Base-by-base conservation (phyloP, 805 yeast genomes). In the Kodamaea kakaduensis region DNA sequence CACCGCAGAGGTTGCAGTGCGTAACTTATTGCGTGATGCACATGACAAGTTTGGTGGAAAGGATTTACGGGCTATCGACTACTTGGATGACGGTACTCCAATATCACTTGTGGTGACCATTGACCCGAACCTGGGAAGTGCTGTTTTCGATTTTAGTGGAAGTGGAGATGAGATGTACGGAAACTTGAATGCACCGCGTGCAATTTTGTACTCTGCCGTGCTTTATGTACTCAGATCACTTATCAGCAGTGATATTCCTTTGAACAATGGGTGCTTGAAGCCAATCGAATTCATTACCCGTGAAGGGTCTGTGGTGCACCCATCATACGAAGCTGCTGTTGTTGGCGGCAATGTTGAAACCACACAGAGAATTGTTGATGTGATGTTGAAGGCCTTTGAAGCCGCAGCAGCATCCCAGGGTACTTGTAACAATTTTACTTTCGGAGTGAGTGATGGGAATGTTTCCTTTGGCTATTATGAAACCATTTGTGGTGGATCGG, bases 371-470 rank as follows among this genome's bases (percentile, higher is more conserved):
- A 78, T 93, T 31, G 88, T 95, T 0, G 97, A 89, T 59, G 90
- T 84, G 2, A 76, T 93, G 25, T 67, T 90, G 51, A 81, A 81
- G 49, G 93, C 97, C 0, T 88, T 93, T 56, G 71, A 75, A 42
- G 87, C 88, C 4, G 84, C 87, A 66, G 97, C 97, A 2, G 96
- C 88, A 45, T 88, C 97, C 1, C 97, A 90, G 61, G 96, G 97
- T 27, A 88, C 93, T 41, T 86, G 96, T 58, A 90, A 93, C 60
- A 93, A 90, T 60, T 77, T 90, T 48, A 89, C 96, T 0, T 90
- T 89, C 65, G 97, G 97, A 16, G 76, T 74, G 17, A 85, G 81
- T 42, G 90, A 87, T 31, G 45, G 47, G 9, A 56, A 61, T 6
- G 69, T 73, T 38, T 87, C 89, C 0, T 87, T 86, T 57, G 96